Base-by-base conservation (phyloP, 2,329 filamentous ascomycete genomes). In the Cordyceps sp. region DNA sequence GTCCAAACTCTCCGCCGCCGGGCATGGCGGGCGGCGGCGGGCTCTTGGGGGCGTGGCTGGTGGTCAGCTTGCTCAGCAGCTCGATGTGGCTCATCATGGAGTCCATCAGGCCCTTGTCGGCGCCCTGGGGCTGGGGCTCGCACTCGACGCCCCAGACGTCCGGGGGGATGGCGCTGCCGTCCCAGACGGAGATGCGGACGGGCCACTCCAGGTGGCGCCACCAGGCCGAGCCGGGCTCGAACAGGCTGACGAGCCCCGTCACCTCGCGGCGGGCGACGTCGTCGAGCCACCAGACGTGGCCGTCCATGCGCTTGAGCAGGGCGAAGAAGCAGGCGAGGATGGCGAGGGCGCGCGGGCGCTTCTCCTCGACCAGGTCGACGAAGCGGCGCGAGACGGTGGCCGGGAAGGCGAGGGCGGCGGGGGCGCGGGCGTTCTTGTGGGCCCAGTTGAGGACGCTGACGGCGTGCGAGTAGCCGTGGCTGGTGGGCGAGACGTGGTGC, bases 241-340 rank as follows among this genome's bases (percentile, higher is more conserved):
- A 73, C 23, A 73, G 50, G 23, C 62, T 64, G 15, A 72, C 62
- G 17, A 79, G 62, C 15, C 75, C 73, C 45, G 71, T 66, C 13
- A 82, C 69, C 42, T 82, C 71, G 34, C 71, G 65, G 13, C 66
- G 64, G 7, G 74, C 67, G 43, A 78, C 74, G 25, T 76, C 73
- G 15, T 72, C 63, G 19, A 81, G 55, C 77, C 78, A 83, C 78
- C 78, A 83, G 13, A 73, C 57, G 13, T n/a, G n/a, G n/a, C 59
- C 50, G 37, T 76, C 67, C 38, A 78, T 58, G 22, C 64, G 63
- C 44, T 74, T 74, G 29, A 80, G 57, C 24, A 78, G 54, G 19
- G 71, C 73, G 42, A 78, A 78, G 48, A 77, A 79, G 47, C 69
- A 73, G 6, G 73, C 73, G 2, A 78, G 60, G 23, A 78, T 71